These are phyloP conservation scores for Sordariomycetes sp. DNA, from an alignment of 2,329 filamentous ascomycete species.

Conservation along the genomic window DNA sequence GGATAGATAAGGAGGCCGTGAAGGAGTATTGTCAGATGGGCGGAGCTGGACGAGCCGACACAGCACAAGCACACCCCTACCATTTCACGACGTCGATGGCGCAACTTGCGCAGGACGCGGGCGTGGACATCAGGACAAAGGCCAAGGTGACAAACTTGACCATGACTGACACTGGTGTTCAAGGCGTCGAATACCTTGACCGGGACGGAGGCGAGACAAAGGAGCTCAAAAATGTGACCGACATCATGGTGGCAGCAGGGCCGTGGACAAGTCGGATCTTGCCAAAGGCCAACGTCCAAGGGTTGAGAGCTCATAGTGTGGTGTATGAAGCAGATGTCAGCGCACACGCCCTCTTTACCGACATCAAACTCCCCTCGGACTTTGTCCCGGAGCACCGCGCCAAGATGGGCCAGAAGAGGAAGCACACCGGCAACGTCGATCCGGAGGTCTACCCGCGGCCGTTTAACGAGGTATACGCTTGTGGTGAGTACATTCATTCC, in stretches of 20 bases:
- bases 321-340: constrained; percentile 56
- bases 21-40: constrained; percentile 77
- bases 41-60: constrained; percentile 55
- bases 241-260: constrained; percentile 47
- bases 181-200: constrained; percentile 52
- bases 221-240: constrained; percentile 35
- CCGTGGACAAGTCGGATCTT: constrained; percentile 55
- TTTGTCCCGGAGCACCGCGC: constrained; percentile 46
- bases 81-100: constrained; percentile 85
- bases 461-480: constrained; percentile 85
- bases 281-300: constrained; percentile 47
- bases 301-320: constrained; percentile 55
- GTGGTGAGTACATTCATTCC: constrained; percentile 42
- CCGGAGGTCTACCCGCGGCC: constrained; percentile 93
- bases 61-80: constrained; percentile 88
- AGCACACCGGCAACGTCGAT: constrained; percentile 56
- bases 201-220: constrained; percentile 26
- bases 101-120: constrained; percentile 60
- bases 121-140: constrained; percentile 58
- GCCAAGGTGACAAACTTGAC: constrained; percentile 60
- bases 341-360: constrained; percentile 76
- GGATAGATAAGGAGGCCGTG: constrained; percentile 63
- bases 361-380: constrained; percentile 63
- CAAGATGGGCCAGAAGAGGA: constrained; percentile 37
- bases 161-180: constrained; percentile 39